These are phyloP conservation scores for Closterium sp. DNA, from an alignment of 139 green algal genomes.

Conservation along the genomic window DNA sequence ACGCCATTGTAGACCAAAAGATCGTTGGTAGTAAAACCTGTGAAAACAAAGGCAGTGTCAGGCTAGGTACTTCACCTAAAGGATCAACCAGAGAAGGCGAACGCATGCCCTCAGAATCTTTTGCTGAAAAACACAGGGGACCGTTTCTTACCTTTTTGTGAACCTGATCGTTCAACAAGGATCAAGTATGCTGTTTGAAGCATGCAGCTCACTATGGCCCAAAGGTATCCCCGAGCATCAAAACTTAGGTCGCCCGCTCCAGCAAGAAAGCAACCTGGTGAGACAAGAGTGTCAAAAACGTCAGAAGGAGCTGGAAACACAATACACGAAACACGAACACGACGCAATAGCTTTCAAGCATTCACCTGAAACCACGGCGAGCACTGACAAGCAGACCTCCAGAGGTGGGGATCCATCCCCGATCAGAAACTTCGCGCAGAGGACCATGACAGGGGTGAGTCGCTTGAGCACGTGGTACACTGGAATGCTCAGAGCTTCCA, in stretches of 20 bases:
- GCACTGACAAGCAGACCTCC: slow-evolving; percentile 19
- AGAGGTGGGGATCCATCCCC: slow-evolving; percentile 10
- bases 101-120: background rate
- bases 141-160: slow-evolving; percentile 29
- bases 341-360: background rate
- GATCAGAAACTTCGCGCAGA: slow-evolving; percentile 26
- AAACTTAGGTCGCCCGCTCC: slow-evolving; percentile 66
- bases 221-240: slow-evolving; percentile 66
- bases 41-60: background rate
- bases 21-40: slow-evolving; percentile 51
- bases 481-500: slow-evolving; percentile 51
- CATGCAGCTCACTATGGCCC: slow-evolving; percentile 58
- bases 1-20: slow-evolving; percentile 73
- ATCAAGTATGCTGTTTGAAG: slow-evolving; percentile 68
- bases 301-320: background rate
- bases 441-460: slow-evolving; percentile 44
- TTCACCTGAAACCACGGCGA: slow-evolving; percentile 23
- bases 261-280: slow-evolving; percentile 52
- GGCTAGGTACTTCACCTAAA: background rate
- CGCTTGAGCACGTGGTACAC: slow-evolving; percentile 52
- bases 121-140: background rate
- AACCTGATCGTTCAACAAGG: slow-evolving; percentile 66
- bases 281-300: background rate
- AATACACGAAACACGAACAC: background rate
- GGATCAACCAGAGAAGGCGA: background rate